Conservation (phyloP, 257 asterid species). For the Solanum chilense region DNA sequence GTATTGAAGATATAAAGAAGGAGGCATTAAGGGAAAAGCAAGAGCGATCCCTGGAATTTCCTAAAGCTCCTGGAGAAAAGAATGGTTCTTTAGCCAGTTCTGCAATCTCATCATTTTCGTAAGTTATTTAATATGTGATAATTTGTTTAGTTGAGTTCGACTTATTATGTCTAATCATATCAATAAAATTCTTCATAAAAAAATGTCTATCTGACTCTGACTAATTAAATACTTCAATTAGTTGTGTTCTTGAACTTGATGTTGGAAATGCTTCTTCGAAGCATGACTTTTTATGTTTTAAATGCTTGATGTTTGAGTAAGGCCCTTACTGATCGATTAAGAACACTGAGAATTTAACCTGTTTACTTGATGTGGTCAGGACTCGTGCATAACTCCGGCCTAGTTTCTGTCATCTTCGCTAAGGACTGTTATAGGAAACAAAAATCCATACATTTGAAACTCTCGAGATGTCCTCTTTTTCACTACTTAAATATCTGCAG, state of each 20-base stretch:
- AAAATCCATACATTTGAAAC: not conserved
- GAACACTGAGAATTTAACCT: not conserved
- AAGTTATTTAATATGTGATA: not conserved
- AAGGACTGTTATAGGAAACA: not conserved
- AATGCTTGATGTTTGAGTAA: not conserved
- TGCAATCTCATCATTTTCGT: conserved; percentile 3
- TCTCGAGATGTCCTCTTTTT: not conserved
- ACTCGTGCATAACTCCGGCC: not conserved
- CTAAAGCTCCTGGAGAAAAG: conserved; percentile 20
- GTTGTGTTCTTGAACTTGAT: not conserved
- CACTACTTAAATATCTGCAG: not conserved
- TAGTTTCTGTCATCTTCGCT: not conserved
- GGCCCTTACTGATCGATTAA: not conserved
- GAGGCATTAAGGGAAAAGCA: conserved; percentile 34
- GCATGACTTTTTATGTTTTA: not conserved
- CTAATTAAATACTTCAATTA: not conserved
- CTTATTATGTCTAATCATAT: not conserved
- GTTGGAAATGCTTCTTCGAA: not conserved
- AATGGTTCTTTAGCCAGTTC: conserved; percentile 14
- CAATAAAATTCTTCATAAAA: not conserved
- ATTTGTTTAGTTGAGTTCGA: not conserved
- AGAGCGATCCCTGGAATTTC: conserved; percentile 22
- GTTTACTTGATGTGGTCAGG: not conserved
- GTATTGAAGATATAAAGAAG: conserved; percentile 54
- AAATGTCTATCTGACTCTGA: not conserved